phyloP scores from a whole-genome alignment of 1,284 basidiomycete species.

The Macrocystidia cucumis region DNA sequence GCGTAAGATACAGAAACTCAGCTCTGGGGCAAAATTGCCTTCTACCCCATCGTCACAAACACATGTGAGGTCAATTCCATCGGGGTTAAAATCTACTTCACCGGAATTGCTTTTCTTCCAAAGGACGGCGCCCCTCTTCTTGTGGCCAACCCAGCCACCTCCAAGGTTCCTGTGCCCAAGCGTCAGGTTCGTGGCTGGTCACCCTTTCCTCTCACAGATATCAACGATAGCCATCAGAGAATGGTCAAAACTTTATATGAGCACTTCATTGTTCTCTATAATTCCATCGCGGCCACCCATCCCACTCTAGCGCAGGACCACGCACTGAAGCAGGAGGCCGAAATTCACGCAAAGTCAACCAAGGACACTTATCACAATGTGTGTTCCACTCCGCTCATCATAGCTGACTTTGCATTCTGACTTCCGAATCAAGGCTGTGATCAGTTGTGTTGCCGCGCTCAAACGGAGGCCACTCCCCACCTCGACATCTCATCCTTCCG shows the following conservation, averaged over 20 bases:
- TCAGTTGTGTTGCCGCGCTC: constrained; percentile 62
- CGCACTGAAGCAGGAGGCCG: constrained; percentile 70
- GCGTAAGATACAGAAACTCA: constrained; percentile 49
- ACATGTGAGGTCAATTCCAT: constrained; percentile 19
- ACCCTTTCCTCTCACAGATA: constrained; percentile 12
- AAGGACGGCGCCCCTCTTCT: constrained; percentile 64
- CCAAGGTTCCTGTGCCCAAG: constrained; percentile 57
- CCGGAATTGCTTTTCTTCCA: background rate
- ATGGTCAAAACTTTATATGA: constrained; percentile 69
- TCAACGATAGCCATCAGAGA: constrained; percentile 33
- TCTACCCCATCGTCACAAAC: constrained; percentile 32
- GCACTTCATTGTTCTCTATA: constrained; percentile 62
- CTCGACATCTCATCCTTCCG: constrained; percentile 57
- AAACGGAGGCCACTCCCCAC: constrained; percentile 67
- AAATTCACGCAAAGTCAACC: constrained; percentile 63
- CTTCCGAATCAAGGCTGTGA: constrained; percentile 48
- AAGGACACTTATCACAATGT: constrained; percentile 79
- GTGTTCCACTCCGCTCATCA: constrained; percentile 16
- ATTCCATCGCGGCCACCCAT: constrained; percentile 37
- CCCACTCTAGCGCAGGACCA: constrained; percentile 64
- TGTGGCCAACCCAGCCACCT: constrained; percentile 52
- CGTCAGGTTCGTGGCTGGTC: constrained; percentile 45
- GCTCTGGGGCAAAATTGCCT: constrained; percentile 27
- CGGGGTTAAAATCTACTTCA: background rate
- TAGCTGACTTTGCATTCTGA: background rate